Conservation (phyloP, 75 land plant genomes). For the Azolla pinnata region DNA sequence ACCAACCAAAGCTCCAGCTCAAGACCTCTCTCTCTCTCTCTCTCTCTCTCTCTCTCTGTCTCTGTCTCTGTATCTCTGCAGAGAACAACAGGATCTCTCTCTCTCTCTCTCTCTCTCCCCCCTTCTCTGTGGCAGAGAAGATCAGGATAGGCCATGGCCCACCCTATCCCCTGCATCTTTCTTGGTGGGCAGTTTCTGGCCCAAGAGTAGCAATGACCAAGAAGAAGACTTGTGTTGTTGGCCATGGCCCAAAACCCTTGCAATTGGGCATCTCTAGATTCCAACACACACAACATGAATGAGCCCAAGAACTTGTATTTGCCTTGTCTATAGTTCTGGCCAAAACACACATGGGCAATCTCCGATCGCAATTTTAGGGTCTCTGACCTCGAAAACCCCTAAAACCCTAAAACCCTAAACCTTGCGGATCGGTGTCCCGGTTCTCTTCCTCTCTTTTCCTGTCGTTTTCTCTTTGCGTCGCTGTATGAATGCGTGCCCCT, state of each 20-base stretch:
- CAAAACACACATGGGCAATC: too few relatives aligned
- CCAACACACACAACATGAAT: neutral
- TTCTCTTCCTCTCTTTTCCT: too few relatives aligned
- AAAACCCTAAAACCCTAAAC: too few relatives aligned
- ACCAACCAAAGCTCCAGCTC: neutral
- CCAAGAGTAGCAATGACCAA: neutral
- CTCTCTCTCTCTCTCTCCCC: neutral
- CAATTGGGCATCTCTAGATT: neutral
- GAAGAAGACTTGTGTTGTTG: neutral
- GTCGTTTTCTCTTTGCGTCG: too few relatives aligned
- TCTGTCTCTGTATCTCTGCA: neutral
- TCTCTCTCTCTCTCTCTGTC: neutral
- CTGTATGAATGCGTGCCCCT: too few relatives aligned
- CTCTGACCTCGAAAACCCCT: too few relatives aligned
- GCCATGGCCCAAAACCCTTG: neutral
- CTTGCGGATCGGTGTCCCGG: too few relatives aligned
- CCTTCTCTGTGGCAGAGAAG: neutral
- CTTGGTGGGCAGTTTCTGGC: neutral
- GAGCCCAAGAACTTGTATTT: neutral
- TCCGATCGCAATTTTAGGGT: too few relatives aligned
- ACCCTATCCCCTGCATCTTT: too few relatives aligned
- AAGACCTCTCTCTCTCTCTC: neutral
- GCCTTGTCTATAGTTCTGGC: too few relatives aligned
- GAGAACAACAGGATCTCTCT: too few relatives aligned
- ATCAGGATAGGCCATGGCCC: too few relatives aligned